Conservation (phyloP, 2,329 filamentous ascomycete genomes). For the Cordyceps tenuipes region DNA sequence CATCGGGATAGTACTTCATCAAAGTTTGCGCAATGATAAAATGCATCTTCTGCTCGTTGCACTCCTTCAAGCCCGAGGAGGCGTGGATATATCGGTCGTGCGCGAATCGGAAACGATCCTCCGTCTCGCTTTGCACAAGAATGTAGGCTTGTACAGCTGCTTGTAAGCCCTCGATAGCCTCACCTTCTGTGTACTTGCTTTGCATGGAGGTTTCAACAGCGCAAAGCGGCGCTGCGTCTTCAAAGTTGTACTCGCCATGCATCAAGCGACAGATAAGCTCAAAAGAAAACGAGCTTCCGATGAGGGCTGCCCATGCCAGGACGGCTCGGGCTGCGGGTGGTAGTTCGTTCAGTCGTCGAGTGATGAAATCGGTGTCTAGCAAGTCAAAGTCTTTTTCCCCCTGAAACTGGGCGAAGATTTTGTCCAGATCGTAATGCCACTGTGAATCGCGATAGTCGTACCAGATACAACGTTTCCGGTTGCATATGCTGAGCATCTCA, state of each 20-base stretch:
- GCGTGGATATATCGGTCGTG: conserved; percentile 83
- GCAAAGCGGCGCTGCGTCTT: conserved; percentile 37
- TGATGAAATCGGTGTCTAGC: conserved; percentile 75
- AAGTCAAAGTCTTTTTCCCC: conserved; percentile 71
- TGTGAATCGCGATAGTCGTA: conserved; percentile 77
- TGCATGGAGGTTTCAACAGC: conserved; percentile 15
- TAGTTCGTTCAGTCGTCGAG: conserved; percentile 67
- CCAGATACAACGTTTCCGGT: conserved; percentile 80
- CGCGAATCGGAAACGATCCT: conserved; percentile 80
- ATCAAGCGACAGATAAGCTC: conserved; percentile 69
- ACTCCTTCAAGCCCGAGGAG: conserved; percentile 60
- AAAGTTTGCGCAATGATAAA: conserved; percentile 79
- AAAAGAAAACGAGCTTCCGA: conserved; percentile 80
- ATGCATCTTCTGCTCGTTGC: conserved; percentile 72
- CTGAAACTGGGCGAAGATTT: conserved; percentile 76
- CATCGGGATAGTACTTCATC: conserved; percentile 58
- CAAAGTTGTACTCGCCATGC: conserved; percentile 61
- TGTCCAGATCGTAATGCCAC: conserved; percentile 82
- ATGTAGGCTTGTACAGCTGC: conserved; percentile 72
- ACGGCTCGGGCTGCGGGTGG: conserved; percentile 67
- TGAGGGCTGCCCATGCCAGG: conserved; percentile 74
- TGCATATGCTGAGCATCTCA: conserved; percentile 81
- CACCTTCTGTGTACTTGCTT: conserved; percentile 48
- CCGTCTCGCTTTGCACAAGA: conserved; percentile 70
- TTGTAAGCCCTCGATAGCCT: conserved; percentile 72